Conservation (phyloP, 2,329 filamentous ascomycete species). For the Fusarium staphyleae region DNA sequence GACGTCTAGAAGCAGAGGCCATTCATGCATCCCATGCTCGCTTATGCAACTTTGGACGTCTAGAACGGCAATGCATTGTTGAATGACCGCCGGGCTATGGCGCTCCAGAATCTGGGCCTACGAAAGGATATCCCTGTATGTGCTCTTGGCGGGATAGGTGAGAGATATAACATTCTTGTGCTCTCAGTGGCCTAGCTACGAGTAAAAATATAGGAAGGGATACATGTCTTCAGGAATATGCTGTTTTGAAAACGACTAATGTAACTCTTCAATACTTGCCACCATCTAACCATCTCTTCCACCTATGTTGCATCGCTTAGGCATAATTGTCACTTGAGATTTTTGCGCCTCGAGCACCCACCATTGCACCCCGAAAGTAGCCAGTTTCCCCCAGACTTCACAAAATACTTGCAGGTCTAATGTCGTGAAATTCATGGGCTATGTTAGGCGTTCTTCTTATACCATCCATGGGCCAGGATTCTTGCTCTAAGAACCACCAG, state of each 20-base stretch:
- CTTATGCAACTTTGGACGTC: conserved; percentile 1
- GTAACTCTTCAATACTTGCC: conserved; percentile 29
- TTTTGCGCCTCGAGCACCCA: conserved; percentile 31
- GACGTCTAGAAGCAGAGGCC: not conserved
- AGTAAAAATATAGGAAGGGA: conserved; percentile 6
- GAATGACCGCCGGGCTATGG: conserved; percentile 6
- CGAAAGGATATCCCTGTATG: not conserved
- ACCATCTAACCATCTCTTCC: conserved; percentile 22
- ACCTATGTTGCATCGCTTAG: conserved; percentile 32
- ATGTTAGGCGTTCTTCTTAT: conserved; percentile 23
- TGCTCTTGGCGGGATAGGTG: no score
- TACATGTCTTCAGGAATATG: conserved; percentile 10
- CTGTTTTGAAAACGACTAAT: conserved; percentile 31
- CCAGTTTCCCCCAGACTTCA: conserved; percentile 2
- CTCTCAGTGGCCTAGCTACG: not conserved
- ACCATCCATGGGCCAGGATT: conserved; percentile 21
- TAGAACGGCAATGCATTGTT: conserved; percentile 4
- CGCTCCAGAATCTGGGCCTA: not conserved
- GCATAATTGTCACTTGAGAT: conserved; percentile 38
- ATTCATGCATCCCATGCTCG: no score
- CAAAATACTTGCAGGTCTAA: not conserved
- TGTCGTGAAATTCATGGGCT: conserved; percentile 11
- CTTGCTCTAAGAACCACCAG: conserved; percentile 72
- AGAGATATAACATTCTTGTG: no score
- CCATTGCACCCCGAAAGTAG: conserved; percentile 20